Percentiles rank a stretch among this genome's conserved stretches.
phyloP scores from a whole-genome alignment of 2,329 filamentous ascomycete genomes.

The Paramyrothecium sp. region DNA sequence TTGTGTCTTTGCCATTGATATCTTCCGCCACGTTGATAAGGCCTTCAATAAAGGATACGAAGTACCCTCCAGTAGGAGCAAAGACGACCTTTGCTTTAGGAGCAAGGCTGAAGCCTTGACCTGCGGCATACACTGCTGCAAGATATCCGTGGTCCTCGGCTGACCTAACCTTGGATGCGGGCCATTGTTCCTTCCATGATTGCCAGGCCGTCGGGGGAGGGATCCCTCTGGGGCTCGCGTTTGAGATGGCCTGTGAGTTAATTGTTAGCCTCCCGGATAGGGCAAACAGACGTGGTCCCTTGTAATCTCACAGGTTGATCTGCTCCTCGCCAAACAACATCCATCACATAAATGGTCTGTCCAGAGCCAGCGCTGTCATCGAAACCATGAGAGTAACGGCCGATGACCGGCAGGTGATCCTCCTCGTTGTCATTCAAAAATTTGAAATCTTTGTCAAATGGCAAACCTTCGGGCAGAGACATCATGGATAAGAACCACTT shows the following conservation, averaged over 20 bases:
- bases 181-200: no score
- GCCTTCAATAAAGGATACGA: background rate
- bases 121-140: background rate
- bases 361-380: background rate
- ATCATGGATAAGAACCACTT: background rate
- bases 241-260: background rate
- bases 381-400: background rate
- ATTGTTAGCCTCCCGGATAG: background rate
- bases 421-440: background rate
- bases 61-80: background rate
- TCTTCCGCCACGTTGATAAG: background rate
- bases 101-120: background rate
- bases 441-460: background rate
- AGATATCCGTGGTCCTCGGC: background rate
- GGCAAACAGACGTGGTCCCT: background rate
- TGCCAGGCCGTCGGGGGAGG: background rate
- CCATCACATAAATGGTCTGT: background rate
- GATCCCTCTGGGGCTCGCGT: background rate
- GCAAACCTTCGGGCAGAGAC: background rate
- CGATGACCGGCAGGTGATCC: background rate
- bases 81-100: background rate
- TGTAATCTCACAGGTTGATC: background rate
- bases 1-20: background rate
- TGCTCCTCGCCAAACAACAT: background rate
- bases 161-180: no score